Conservation (phyloP, 192 early-diverging fungal genomes). For the Entomortierella beljakovae region DNA sequence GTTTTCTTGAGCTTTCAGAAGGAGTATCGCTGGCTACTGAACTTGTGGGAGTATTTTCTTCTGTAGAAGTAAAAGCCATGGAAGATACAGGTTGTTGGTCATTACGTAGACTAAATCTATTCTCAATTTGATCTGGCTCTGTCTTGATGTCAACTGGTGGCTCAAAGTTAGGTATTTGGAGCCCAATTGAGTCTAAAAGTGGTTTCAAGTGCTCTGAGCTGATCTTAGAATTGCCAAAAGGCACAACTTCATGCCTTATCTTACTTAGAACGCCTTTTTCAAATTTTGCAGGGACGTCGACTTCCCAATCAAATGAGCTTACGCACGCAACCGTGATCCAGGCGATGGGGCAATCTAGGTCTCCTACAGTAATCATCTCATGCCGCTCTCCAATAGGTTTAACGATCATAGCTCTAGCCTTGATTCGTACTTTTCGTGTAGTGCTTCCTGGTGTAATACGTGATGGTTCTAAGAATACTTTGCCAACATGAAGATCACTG, state of each 20-base stretch:
- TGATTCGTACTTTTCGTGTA: conserved; percentile 10
- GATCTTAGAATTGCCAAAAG: conserved; percentile 12
- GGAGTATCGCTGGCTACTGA: neutral
- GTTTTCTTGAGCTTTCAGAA: no score
- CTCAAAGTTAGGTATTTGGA: neutral
- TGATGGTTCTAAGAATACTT: conserved; percentile 2
- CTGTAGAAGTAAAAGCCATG: neutral
- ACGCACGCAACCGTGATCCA: conserved; percentile 48
- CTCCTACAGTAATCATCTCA: conserved; percentile 49
- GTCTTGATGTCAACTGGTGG: neutral
- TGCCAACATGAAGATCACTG: conserved; percentile 8
- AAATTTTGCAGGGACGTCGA: conserved; percentile 23
- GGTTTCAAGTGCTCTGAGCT: conserved; percentile 8
- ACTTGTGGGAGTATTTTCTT: neutral
- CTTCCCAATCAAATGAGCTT: conserved; percentile 4
- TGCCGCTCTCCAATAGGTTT: conserved; percentile 55
- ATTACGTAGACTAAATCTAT: neutral
- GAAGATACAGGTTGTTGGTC: neutral
- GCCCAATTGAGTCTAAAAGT: conserved; percentile 18
- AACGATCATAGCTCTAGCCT: conserved; percentile 31
- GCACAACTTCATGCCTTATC: conserved; percentile 28
- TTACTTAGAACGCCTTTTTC: conserved; percentile 32
- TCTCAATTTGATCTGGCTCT: neutral
- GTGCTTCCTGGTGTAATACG: neutral
- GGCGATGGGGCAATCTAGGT: conserved; percentile 48